Conservation (phyloP, 306 rosid genomes). For the Glycyrrhiza uralensis region DNA sequence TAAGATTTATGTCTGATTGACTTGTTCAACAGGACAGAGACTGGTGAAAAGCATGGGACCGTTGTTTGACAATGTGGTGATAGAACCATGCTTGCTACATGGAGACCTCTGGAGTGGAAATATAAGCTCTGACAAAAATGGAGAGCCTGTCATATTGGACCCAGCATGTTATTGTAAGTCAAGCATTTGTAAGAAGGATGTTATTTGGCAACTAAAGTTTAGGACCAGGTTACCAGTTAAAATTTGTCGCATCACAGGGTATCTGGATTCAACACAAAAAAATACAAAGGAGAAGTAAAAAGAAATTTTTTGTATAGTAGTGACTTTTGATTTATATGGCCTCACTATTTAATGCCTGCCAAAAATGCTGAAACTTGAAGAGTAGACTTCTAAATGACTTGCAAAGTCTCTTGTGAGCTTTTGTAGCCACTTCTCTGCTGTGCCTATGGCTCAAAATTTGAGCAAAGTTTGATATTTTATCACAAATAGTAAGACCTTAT, state of each 20-base stretch:
- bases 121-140: conserved; percentile 74
- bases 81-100: conserved; percentile 90
- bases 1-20: neutral
- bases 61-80: conserved; percentile 55
- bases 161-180: conserved; percentile 98
- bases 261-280: neutral
- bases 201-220: neutral
- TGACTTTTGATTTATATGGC: neutral
- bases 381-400: neutral
- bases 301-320: neutral
- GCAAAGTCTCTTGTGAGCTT: neutral
- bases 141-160: conserved; percentile 87
- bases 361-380: neutral
- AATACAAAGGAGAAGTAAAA: neutral
- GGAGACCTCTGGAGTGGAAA: conserved; percentile 99
- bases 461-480: neutral
- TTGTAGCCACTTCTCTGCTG: neutral
- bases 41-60: conserved; percentile 66
- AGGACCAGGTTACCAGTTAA: neutral
- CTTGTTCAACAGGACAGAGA: conserved; percentile 62
- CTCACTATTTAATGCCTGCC: neutral
- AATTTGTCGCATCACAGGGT: neutral
- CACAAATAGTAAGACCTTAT: neutral
- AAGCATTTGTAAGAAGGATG: neutral
- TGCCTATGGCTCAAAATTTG: neutral